Percentiles rank a stretch among this genome's conserved stretches.
Conservation (phyloP, 164 flowering plant species). For the Kalanchoe fedtschenkoi region DNA sequence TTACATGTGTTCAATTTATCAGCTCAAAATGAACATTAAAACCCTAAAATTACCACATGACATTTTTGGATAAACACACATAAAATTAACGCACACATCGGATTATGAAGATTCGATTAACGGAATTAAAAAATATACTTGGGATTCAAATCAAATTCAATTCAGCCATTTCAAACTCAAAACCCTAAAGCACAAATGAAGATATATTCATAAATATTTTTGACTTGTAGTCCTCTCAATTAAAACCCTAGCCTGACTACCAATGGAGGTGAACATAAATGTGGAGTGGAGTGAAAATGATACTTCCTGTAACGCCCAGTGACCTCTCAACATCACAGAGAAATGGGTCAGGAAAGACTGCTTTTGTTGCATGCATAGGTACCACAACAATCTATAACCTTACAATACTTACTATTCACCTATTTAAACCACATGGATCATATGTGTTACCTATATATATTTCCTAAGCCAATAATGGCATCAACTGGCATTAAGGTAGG, state of each 20-base stretch:
- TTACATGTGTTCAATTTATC: too few relatives aligned
- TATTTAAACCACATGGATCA: too few relatives aligned
- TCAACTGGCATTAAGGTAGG: too few relatives aligned
- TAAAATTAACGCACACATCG: background rate
- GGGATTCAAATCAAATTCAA: background rate
- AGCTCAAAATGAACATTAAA: background rate
- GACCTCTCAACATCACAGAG: constrained; percentile 1
- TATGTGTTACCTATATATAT: too few relatives aligned
- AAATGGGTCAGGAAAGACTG: background rate
- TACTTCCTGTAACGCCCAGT: background rate
- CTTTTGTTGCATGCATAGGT: background rate
- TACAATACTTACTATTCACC: too few relatives aligned
- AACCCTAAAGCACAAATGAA: too few relatives aligned
- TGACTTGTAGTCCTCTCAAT: background rate
- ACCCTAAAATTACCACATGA: background rate
- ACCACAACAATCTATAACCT: constrained; percentile 1
- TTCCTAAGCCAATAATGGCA: too few relatives aligned
- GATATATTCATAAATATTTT: too few relatives aligned
- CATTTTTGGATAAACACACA: background rate
- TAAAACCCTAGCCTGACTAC: background rate
- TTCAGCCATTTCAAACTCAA: too few relatives aligned
- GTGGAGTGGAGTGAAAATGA: background rate
- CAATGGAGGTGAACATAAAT: background rate
- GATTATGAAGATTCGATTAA: too few relatives aligned
- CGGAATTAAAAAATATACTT: too few relatives aligned